phyloP scores from a whole-genome alignment of 495 filamentous ascomycete genomes.

The Durotheca rogersii region DNA sequence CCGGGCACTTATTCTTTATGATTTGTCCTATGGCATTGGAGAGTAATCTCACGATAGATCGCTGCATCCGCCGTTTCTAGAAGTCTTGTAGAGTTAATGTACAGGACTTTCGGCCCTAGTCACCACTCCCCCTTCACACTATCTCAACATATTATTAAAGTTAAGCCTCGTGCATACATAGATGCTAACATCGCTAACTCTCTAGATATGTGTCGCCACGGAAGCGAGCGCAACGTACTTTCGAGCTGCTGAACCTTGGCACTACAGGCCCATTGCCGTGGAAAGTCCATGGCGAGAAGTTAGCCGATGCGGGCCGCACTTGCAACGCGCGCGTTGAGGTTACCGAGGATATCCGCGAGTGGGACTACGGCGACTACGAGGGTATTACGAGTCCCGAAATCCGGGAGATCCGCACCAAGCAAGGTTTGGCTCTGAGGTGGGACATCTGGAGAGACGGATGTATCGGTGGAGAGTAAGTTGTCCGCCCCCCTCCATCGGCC shows the following conservation, averaged over 20 bases:
- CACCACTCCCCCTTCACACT: not conserved
- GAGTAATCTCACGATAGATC: too few relatives aligned
- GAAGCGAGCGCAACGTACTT: slow-evolving; percentile 78
- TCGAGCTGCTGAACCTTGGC: slow-evolving; percentile 74
- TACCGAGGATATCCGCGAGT: slow-evolving; percentile 81
- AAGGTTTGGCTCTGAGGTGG: slow-evolving; percentile 62
- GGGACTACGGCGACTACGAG: slow-evolving; percentile 97
- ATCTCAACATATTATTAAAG: not conserved
- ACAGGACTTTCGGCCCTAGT: not conserved
- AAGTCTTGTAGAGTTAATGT: too few relatives aligned
- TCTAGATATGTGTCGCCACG: slow-evolving; percentile 81
- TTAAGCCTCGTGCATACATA: not conserved
- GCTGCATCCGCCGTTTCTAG: too few relatives aligned
- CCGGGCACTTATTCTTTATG: too few relatives aligned
- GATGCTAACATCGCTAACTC: slow-evolving; percentile 4
- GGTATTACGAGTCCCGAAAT: slow-evolving; percentile 80
- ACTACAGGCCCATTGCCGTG: slow-evolving; percentile 48
- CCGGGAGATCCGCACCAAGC: slow-evolving; percentile 54
- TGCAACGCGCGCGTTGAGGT: slow-evolving; percentile 60
- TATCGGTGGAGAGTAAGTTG: slow-evolving; percentile 61
- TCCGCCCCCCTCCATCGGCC: not conserved
- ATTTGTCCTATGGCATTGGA: too few relatives aligned
- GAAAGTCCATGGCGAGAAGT: slow-evolving; percentile 41
- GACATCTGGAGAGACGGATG: slow-evolving; percentile 88
- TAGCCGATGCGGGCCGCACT: slow-evolving; percentile 27